These are phyloP conservation scores for Dactylorhiza incarnata DNA, from an alignment of 106 monocot species.

Conservation along the genomic window DNA sequence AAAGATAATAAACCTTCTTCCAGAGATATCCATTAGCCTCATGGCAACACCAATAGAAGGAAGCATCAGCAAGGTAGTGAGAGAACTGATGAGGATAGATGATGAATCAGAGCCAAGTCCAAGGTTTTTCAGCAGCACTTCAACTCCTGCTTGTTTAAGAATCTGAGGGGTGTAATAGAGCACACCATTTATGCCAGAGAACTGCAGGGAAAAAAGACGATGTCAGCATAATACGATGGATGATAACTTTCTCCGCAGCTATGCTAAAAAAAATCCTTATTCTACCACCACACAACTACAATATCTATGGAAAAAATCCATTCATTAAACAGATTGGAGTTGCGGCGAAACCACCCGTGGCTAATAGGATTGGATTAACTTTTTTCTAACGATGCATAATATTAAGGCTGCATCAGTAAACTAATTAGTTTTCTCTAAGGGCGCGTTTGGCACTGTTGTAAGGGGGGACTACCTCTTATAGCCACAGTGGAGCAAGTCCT, in stretches of 20 bases:
- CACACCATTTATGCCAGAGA: slow-evolving; percentile 75
- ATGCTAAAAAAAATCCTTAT: background rate
- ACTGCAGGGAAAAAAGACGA: slow-evolving; percentile 25
- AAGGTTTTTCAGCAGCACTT: slow-evolving; percentile 52
- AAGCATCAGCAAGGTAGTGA: slow-evolving; percentile 66
- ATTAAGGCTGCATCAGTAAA: no score
- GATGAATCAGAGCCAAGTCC: slow-evolving; percentile 49
- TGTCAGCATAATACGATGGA: background rate
- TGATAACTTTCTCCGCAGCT: background rate
- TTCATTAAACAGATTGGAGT: background rate
- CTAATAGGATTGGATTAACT: no score
- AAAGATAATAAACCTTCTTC: slow-evolving; percentile 36
- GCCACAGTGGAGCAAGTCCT: no score
- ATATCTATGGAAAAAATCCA: background rate
- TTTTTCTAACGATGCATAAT: no score
- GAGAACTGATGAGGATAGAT: slow-evolving; percentile 69
- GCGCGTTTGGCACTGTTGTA: no score
- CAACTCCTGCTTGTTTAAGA: slow-evolving; percentile 74
- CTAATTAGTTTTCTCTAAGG: no score
- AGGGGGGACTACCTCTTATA: no score
- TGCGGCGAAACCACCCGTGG: no score
- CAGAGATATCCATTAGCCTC: slow-evolving; percentile 71
- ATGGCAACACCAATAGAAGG: slow-evolving; percentile 64
- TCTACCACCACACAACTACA: background rate
- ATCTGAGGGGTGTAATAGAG: slow-evolving; percentile 80